Evolutionary conservation across 805 yeast species (phyloP), one percentile per base, ranked within the genome.

Genomic region (Debaryomyces tyrocola): DNA sequence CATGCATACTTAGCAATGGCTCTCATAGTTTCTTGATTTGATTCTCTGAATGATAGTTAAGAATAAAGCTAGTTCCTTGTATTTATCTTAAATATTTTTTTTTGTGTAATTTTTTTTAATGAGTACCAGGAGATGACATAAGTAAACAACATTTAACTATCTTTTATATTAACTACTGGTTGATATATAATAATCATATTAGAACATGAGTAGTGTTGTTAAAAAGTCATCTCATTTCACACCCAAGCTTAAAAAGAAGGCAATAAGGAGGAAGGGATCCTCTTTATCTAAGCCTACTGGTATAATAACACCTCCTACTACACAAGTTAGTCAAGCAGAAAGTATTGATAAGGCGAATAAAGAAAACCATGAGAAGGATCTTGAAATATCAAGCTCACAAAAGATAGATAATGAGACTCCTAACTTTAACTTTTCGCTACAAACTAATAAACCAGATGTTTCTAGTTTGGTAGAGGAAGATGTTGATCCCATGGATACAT

Each of bases 171-270:
- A 18, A 31, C 7, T 14, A 18, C 17, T 17, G 17, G 7, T 31
- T 31, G 9, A 31, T 31, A 12, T 8, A 8, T 31, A 31, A 12
- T 31, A 31, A 31, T n/a, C 34, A 31, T 31, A 31, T 31, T 31
- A 3, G 9, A 48, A 29, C 40, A 75, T 74, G 80, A 75, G 79
- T 64, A 70, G 77, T 66, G 63, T 76, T 20, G 73, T 74, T 41
- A 73, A 71, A 64, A 66, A 65, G 59, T 78, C 83, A 20, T 77
- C 85, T 10, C 80, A 85, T 46, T 85, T 85, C 63, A 72, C 77
- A n/a, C 90, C 90, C 2, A 84, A 83, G 51, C 51, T 68, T 33
- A 64, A 60, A 54, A 63, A 60, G 52, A 55, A 63, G 34, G 49
- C 52, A 8, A 49, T 57, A 14, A 56, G 61, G 47, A 60, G 56